Conservation (phyloP, 2,329 filamentous ascomycete genomes). For the Cryphonectria parasitica region DNA sequence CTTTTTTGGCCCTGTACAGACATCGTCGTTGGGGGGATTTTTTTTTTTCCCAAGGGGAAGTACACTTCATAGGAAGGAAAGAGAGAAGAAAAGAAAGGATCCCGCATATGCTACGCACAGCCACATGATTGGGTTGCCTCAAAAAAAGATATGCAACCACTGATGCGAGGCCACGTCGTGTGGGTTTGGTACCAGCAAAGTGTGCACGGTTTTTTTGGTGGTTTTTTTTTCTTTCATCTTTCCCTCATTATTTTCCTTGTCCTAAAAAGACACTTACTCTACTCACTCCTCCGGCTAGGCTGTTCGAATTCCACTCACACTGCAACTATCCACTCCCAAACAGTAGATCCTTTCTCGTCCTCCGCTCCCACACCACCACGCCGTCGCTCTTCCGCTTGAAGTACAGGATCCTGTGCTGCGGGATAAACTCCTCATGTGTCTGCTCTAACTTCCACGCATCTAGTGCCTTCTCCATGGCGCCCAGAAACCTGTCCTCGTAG, state of each 20-base stretch:
- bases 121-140: constrained; percentile 9
- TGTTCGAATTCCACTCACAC: background rate
- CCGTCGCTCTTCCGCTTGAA: constrained; percentile 59
- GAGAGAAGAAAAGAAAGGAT: background rate
- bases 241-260: background rate
- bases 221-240: background rate
- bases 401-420: constrained; percentile 65
- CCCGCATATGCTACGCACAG: background rate
- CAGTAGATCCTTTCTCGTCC: constrained; percentile 55
- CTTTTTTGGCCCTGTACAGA: background rate
- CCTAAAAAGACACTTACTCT: background rate
- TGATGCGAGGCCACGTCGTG: constrained; percentile 17
- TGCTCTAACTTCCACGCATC: constrained; percentile 63
- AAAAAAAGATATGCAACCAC: constrained; percentile 10
- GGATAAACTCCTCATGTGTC: constrained; percentile 69
- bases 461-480: constrained; percentile 56
- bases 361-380: constrained; percentile 60
- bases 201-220: background rate
- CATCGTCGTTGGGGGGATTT: background rate
- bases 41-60: background rate
- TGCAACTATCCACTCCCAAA: constrained; percentile 55
- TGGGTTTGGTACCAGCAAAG: constrained; percentile 4
- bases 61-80: background rate
- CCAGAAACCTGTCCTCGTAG: constrained; percentile 64
- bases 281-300: background rate